Base-by-base conservation (phyloP, 2,329 filamentous ascomycete species). In the Fusarium neocosmosporiellum region DNA sequence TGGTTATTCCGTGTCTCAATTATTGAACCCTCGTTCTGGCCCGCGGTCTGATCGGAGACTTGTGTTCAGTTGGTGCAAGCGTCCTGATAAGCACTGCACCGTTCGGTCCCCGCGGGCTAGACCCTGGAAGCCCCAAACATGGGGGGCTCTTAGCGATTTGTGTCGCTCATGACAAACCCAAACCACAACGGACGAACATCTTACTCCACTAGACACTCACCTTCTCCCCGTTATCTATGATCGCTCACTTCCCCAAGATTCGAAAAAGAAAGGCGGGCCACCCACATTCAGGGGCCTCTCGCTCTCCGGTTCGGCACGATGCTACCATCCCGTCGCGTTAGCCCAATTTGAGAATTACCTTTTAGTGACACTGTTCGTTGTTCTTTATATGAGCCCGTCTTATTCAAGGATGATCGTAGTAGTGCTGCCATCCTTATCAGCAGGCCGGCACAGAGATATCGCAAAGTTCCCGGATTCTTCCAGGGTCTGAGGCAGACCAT, bases 71-170 rank as follows among this genome's bases (percentile, higher is more conserved):
- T 39, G 24, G 34, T 67, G 20, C 50, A 63, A 27, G 83, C 54
- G 90, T 92, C 41, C 75, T 65, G 70, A 73, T 73, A 71, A 73
- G 61, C 37, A 55, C 33, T n/a, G 61, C 37, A 55, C 33, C 27
- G 9, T 33, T 18, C 18, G 33, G 36, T 20, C 34, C 50, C 29
- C 58, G 41, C 41, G 67, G 70, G 70, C 66, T 13, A 55, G 34
- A 67, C 59, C 46, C 27, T 41, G 48, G 24, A 14, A 27, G 59
- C 60, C 22, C 58, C 31, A 46, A 43, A 53, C 46, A 69, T n/a
- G 39, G 43, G 58, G 41, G 64, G 64, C 39, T 48, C 64, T 54
- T 43, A 37, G 18, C 29, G 60, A 74, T 74, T 72, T 74, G 72
- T 74, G 34, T 70, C 60, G 18, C 58, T 37, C 54, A 74, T 74